A percentile compares a stretch with the other conserved stretches of the same genome.
Evolutionary conservation across 495 filamentous ascomycete species (phyloP).

Genomic region (Lasiosphaeriaceae sp.): DNA sequence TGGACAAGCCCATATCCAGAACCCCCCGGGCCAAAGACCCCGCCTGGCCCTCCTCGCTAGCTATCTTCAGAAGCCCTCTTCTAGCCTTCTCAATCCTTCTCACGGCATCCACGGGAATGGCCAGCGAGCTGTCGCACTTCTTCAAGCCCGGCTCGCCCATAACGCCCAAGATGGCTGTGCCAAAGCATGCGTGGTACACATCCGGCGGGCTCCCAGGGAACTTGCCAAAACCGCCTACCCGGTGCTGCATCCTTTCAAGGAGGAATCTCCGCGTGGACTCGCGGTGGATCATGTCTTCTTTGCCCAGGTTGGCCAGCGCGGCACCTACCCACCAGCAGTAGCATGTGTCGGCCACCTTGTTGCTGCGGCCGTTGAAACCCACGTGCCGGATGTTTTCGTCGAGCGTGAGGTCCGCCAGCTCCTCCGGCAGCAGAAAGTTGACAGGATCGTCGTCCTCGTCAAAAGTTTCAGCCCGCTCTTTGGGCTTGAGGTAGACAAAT

Average conservation of each 20-base stretch:
- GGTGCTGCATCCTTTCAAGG: constrained; percentile 83
- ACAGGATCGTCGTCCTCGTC: constrained; percentile 43
- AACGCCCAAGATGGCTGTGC: constrained; percentile 69
- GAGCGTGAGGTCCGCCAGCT: constrained; percentile 35
- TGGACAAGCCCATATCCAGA: constrained; percentile 23
- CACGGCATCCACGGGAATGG: constrained; percentile 53
- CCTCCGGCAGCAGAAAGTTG: constrained; percentile 29
- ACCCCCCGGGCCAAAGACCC: constrained; percentile 11
- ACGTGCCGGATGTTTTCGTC: constrained; percentile 34
- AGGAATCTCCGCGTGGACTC: constrained; percentile 68
- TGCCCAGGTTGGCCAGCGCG: constrained; percentile 64
- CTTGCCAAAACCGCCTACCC: constrained; percentile 88
- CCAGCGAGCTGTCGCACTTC: constrained; percentile 64
- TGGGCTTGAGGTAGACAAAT: constrained; percentile 46
- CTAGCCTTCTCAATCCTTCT: constrained; percentile 40
- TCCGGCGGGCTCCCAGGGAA: constrained; percentile 77
- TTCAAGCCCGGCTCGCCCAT: constrained; percentile 59
- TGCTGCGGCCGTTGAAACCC: constrained; percentile 83
- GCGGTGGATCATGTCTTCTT: constrained; percentile 55
- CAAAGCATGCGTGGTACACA: constrained; percentile 86
- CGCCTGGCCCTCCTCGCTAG: constrained; percentile 8
- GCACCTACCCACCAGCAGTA: constrained; percentile 89
- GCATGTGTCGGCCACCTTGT: constrained; percentile 90
- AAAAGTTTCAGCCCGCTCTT: constrained; percentile 34
- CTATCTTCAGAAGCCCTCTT: constrained; percentile 23